Evolutionary conservation across 2,329 filamentous ascomycete species (phyloP), one percentile per base, ranked within the genome.

Genomic region (Neonectria coccinea): DNA sequence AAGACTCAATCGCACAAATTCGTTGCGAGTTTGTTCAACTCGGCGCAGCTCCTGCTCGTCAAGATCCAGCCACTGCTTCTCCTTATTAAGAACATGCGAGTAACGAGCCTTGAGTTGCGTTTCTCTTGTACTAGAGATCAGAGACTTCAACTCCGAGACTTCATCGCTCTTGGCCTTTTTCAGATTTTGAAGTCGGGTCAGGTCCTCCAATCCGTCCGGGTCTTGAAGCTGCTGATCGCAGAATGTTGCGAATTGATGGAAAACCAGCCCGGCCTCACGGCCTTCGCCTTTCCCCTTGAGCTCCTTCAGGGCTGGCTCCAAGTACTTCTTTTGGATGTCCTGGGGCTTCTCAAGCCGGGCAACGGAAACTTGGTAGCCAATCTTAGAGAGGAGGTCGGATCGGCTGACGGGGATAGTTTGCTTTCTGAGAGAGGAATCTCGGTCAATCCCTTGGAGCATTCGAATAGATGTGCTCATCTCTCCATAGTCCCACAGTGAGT

Each of bases 191-290:
- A 97, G 86, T 50, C 96, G 90, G 31, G 88, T 88, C 64, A 97
- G 88, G 73, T 99, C 96, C 76, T 97, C 93, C 1, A 94, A 81
- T 36, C 91, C 89, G 71, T 97, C 93, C 1, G 91, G 87, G 74
- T 95, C 95, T 73, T 97, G 92, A 10, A 99, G 84, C 76, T 99
- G 96, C 73, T 94, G 90, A 76, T 99, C 95, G 74, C 97, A 99
- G 76, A 99, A 99, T 56, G 90, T 87, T 27, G 97, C 96, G 77
- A 98, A 98, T 73, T 97, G 93, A 76, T 97, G 94, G 73, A 94
- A 97, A 1, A 98, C 96, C 69, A 93, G 87, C 1, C 94, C 94
- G 2, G 94, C 92, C 65, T 95, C 92, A 48, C 86, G 84, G 1
- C 92, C 91, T 57, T 89, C 85, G 5, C 81, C 85, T 50, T 87